Base-by-base conservation (phyloP, 768 basidiomycete species). In the Rhizopogon roseolus region DNA sequence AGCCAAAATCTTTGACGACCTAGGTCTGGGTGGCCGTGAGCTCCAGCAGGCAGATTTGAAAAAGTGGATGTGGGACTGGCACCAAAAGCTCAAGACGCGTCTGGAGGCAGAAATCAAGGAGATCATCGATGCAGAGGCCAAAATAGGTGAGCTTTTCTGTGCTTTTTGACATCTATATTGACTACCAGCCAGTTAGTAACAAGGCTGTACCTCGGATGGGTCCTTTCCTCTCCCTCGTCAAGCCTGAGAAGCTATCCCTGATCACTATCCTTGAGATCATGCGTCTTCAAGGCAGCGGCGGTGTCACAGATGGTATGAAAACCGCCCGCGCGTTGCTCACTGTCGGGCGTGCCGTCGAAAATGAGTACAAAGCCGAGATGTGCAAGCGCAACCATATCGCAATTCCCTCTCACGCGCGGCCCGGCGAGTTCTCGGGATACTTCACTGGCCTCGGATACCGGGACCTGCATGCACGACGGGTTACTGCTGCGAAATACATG, bases 261-360 rank as follows among this genome's bases (percentile, higher is more conserved):
- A 84, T 98, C 62, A 89, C 90, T 9, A 93, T 98, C 61, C 77
- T 94, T 37, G 94, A 97, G 66, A 67, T 93, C 40, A 88, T 98
- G 86, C 81, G 90, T 5, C 67, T 93, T 10, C 81, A 86, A 32
- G 86, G 89, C 6, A 75, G 80, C 1, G 88, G 90, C 6, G 90
- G 90, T 11, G 76, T 93, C n/a, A 61, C 75, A 0, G 82, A 86
- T 39, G 95, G 94, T 4, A 91, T 96, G 86, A 96, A 97, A 70
- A 87, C 92, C 0, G 80, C 93, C 1, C 78, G 92, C 0, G 91
- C 90, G 0, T 75, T 97, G 55, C 72, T 97, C 19, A 69, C 78
- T 0, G 80, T 98, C 19, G 96, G 95, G 0, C 84, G 80, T 54
- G 89, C 88, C 0, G 82, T 98, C 36, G 96, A 98, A 72, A 78